Evolutionary conservation across 352 stramenopile genomes (phyloP), one percentile per base, ranked within the genome.

Genomic region (Phytophthora megakarya): DNA sequence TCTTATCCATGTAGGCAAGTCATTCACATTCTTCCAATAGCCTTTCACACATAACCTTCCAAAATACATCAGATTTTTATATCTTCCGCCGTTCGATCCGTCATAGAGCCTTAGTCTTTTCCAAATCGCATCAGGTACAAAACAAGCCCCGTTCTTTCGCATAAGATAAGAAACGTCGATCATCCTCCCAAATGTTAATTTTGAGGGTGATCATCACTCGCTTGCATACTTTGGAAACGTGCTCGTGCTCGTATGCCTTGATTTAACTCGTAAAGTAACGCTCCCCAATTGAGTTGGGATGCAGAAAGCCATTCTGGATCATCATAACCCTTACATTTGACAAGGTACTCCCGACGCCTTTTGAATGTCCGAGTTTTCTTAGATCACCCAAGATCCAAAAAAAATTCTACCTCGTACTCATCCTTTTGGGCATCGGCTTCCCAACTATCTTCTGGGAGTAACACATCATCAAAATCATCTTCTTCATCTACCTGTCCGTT

Each of bases 271-370:
- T 43, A 53, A 2, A 42, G 28, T 11, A 53, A 11, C 1, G 46
- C 16, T 30, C 46, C 46, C 28, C 46, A 53, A 21, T 53, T 53
- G 8, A 53, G 28, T 12, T 53, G 46, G 13, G n/a, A 30, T 2
- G 30, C 46, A 9, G 46, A 30, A 28, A 42, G 28, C 46, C 46
- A 30, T 9, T 42, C n/a, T n/a, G n/a, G n/a, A n/a, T n/a, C n/a
- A n/a, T n/a, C n/a, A n/a, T n/a, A n/a, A n/a, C n/a, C n/a, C 19
- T 42, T 40, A 26, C 46, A 53, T 10, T 32, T 53, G 1, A 39
- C 15, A 8, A 39, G 12, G 16, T 51, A 40, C 9, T 40, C 45
- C 11, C 45, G 15, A 12, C 25, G n/a, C 10, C 28, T 2, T 21
- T 23, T 16, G 0, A 19, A 42, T 1, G 46, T 53, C 3, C 46